Base-by-base conservation (phyloP, 1,284 basidiomycete species). In the Trichosporon asahii region DNA sequence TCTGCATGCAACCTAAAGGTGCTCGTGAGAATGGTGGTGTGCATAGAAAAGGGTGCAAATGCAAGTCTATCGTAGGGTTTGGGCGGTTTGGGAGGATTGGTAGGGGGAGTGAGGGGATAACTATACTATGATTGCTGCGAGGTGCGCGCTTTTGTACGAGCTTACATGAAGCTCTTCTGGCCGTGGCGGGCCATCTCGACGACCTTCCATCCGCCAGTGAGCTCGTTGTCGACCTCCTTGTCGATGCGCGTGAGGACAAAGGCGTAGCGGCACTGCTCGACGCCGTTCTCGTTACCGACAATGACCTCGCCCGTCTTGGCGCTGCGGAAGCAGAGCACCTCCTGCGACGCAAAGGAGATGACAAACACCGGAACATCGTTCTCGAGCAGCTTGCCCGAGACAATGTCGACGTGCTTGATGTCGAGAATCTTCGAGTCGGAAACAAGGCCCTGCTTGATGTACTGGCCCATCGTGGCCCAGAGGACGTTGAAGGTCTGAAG, bases 131-230 rank as follows among this genome's bases (percentile, higher is more conserved):
- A 14, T n/a, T 49, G 46, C 46, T n/a, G n/a, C n/a, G n/a, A n/a
- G n/a, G n/a, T n/a, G n/a, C n/a, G n/a, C n/a, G n/a, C n/a, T n/a
- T n/a, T n/a, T n/a, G n/a, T n/a, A n/a, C n/a, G n/a, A 49, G 46
- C 35, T 64, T 69, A 74, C 70, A 74, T 67, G 69, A 74, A 76
- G 37, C 76, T 70, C 68, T 73, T 74, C 31, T 74, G 68, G 14
- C 78, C 78, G 40, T 77, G 71, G 66, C 78, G 72, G 11, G 76
- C 76, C 78, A 79, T 78, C 78, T 98, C 95, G 53, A 98, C 88
- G 68, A 99, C 89, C 85, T 98, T 98, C 97, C 97, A 99, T 11
- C 97, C 97, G 65, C 94, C 94, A 0, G 97, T 99, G 66, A 98
- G 86, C 83, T 96, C 92, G 78, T 98, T 92, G 60, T 90, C 89